Base-by-base conservation (phyloP, 306 rosid genomes). In the Leucaena leucocephala region DNA sequence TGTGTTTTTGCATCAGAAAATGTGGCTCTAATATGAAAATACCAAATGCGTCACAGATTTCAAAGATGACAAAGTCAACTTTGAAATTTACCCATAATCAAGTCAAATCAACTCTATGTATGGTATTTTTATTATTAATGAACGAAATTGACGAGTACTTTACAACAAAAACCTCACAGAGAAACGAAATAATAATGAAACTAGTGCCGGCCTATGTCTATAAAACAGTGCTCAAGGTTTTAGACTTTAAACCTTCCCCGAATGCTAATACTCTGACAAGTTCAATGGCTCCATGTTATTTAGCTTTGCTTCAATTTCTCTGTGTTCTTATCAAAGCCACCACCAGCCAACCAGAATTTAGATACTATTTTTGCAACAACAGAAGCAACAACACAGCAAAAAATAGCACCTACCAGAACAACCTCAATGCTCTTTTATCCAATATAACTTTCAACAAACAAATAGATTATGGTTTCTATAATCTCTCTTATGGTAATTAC, bases 391-490 rank as follows among this genome's bases (percentile, higher is more conserved):
- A 75, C 62, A 57, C 82, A 0, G 17, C 72, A 0, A 68, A 40
- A 0, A 68, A 40, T 4, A 67, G 74, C 19, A 54, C 77, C 76
- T 82, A 78, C 19, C 5, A 42, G 0, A 38, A 17, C 42, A 82
- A 79, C 57, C 88, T 74, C 36, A 12, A 59, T 6, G 17, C 71
- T 2, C 71, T 85, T 22, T n/a, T 85, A 11, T 45, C 74, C 35
- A 61, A 27, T 3, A 52, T 85, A 48, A 15, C 42, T 50, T 79
- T 86, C 52, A 21, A 79, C 82, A 79, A 34, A 16, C 3, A 61
- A 49, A 79, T 59, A 5, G 22, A 50, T 44, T 79, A 82, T 4
- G 86, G 89, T 7, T 85, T 79, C 80, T 80, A 79, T 75, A 79
- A 73, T 52, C 34, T n/a, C 45, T 79, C 88, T 0, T 42, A 76